These are phyloP conservation scores for Hygrocybe coccinea DNA, from an alignment of 768 basidiomycete species.

Conservation along the genomic window DNA sequence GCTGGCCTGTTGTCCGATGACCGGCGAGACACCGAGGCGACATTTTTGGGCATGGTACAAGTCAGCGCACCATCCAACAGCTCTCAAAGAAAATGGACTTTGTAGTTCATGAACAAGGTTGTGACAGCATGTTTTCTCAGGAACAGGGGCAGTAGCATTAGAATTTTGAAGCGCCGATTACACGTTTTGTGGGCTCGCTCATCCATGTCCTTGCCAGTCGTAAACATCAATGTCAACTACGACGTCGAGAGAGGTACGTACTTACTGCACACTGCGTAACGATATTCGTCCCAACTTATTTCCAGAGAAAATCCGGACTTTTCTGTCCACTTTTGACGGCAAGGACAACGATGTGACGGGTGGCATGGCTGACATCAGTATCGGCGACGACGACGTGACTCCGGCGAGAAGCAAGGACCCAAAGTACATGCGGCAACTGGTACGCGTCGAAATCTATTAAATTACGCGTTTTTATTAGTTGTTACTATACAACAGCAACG, in stretches of 20 bases:
- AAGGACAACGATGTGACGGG: slow-evolving; percentile 61
- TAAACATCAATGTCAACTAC: slow-evolving; percentile 61
- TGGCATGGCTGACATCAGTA: slow-evolving; percentile 66
- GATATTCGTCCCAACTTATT: neutral
- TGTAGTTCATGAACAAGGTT: too few relatives aligned
- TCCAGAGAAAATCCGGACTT: slow-evolving; percentile 63
- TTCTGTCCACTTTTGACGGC: slow-evolving; percentile 64
- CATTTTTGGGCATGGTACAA: too few relatives aligned
- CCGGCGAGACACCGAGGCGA: too few relatives aligned
- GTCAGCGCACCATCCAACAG: too few relatives aligned
- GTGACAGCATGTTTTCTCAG: too few relatives aligned
- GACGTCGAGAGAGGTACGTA: slow-evolving; percentile 62
- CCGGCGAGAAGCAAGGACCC: slow-evolving; percentile 37
- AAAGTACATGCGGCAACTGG: slow-evolving; percentile 84
- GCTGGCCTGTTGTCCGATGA: neutral
- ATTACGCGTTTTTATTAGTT: slow-evolving; percentile 28
- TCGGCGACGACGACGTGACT: slow-evolving; percentile 44
- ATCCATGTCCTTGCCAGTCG: slow-evolving; percentile 60
- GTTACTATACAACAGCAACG: slow-evolving; percentile 57
- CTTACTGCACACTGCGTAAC: too few relatives aligned
- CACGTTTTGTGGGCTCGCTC: slow-evolving; percentile 21
- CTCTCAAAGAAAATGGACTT: too few relatives aligned
- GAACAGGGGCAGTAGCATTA: neutral
- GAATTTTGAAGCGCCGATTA: slow-evolving; percentile 39
- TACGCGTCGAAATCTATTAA: slow-evolving; percentile 37